Percentiles rank a stretch among this genome's conserved stretches.
These are phyloP conservation scores for Aaosphaeria pasadenensis DNA, from an alignment of 2,329 filamentous ascomycete genomes.

Conservation along the genomic window DNA sequence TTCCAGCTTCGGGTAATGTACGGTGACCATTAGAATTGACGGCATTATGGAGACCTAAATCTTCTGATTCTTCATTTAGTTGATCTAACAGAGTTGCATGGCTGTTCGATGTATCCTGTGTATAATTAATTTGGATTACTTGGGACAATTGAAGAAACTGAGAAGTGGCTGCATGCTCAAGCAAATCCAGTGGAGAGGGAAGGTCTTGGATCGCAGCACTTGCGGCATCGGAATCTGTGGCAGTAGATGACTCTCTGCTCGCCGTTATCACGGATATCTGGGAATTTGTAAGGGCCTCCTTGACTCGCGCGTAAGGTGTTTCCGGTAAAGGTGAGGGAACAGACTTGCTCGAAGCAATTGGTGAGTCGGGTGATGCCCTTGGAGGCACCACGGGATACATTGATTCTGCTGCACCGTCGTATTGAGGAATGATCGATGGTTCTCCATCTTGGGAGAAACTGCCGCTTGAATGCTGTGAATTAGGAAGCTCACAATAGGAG, in stretches of 20 bases:
- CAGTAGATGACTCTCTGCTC: conserved; percentile 1
- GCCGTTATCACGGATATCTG: not conserved
- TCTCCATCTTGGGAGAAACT: conserved; percentile 9
- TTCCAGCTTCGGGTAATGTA: not conserved
- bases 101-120: no score
- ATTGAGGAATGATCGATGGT: conserved; percentile 13
- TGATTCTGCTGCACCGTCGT: conserved; percentile 17
- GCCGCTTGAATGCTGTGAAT: conserved; percentile 21
- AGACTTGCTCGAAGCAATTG: conserved; percentile 11
- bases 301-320: conserved; percentile 17
- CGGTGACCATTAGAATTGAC: no score
- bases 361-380: conserved; percentile 1
- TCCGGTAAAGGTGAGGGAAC: conserved; percentile 16
- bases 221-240: conserved; percentile 13
- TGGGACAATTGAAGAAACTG: conserved; percentile 1
- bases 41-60: no score
- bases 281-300: no score
- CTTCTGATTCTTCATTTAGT: no score
- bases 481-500: conserved; percentile 30
- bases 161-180: conserved; percentile 16
- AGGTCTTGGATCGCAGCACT: conserved; percentile 15
- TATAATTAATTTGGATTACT: no score
- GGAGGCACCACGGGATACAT: conserved; percentile 17
- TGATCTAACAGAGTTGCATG: no score
- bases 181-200: conserved; percentile 24